phyloP scores from a whole-genome alignment of 192 early-diverging fungal genomes.

The Coemansia asiatica region DNA sequence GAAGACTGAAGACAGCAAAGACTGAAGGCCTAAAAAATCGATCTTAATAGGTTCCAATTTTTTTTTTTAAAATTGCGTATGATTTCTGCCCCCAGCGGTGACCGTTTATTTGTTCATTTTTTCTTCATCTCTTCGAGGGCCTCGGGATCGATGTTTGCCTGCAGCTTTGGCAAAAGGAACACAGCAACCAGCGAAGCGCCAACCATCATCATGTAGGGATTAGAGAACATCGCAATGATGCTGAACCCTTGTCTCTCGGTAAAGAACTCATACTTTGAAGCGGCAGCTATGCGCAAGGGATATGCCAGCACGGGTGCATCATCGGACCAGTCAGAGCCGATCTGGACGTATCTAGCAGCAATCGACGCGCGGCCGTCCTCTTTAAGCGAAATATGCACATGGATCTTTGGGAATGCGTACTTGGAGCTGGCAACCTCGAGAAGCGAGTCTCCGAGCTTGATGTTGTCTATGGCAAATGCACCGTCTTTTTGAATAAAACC shows the following conservation, averaged over 20 bases:
- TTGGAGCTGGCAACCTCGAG: constrained; percentile 43
- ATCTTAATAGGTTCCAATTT: too few species aligned
- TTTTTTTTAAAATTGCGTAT: too few species aligned
- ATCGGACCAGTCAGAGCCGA: constrained; percentile 53
- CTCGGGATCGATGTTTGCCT: constrained; percentile 63
- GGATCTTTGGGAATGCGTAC: constrained; percentile 54
- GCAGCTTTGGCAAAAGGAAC: constrained; percentile 65
- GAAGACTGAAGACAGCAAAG: too few species aligned
- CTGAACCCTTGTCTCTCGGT: constrained; percentile 63
- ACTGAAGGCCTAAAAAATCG: too few species aligned
- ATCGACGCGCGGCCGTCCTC: constrained; percentile 41
- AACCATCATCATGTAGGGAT: constrained; percentile 71
- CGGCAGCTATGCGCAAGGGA: constrained; percentile 44
- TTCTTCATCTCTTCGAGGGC: constrained; percentile 50
- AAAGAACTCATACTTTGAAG: constrained; percentile 53
- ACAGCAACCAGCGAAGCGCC: constrained; percentile 59
- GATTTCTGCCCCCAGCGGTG: too few species aligned
- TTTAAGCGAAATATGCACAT: constrained; percentile 44
- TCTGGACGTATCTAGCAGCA: constrained; percentile 48
- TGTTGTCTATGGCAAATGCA: constrained; percentile 42
- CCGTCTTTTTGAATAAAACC: constrained; percentile 49
- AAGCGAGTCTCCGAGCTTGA: constrained; percentile 48
- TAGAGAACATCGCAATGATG: constrained; percentile 59
- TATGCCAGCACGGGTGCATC: constrained; percentile 43
- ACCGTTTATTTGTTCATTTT: constrained; percentile 12